Evolutionary conservation across 2,329 filamentous ascomycete species (phyloP).

Genomic region (Pestalotiopsis sp.): DNA sequence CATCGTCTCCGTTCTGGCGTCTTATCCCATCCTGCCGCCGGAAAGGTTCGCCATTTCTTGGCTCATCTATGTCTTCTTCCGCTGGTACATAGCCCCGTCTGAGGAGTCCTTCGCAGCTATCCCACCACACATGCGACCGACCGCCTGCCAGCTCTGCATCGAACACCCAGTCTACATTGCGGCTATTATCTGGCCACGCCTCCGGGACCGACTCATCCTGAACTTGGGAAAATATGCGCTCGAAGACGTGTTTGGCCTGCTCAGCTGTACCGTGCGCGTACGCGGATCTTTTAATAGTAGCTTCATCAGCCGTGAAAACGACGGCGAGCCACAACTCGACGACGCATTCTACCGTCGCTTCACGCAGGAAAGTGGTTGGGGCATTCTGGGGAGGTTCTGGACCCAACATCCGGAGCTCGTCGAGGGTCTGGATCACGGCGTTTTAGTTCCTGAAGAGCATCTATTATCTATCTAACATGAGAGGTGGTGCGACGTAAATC

Average conservation of each 20-base stretch:
- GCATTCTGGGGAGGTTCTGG: conserved; percentile 2
- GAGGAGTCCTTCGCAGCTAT: neutral
- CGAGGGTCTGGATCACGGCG: neutral
- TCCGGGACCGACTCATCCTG: neutral
- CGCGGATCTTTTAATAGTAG: neutral
- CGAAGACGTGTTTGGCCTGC: neutral
- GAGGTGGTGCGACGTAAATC: neutral
- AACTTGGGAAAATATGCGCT: neutral
- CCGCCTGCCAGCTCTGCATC: neutral
- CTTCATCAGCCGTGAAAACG: conserved; percentile 5
- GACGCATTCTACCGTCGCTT: neutral
- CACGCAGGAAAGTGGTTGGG: neutral
- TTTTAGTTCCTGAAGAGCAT: neutral
- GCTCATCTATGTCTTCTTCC: conserved; percentile 1
- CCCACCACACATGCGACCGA: conserved; percentile 1
- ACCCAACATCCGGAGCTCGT: conserved; percentile 1
- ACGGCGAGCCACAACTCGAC: conserved; percentile 3
- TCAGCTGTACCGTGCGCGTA: neutral
- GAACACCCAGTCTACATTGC: neutral
- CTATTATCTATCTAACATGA: neutral
- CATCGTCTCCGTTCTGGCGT: neutral
- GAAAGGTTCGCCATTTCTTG: conserved; percentile 2
- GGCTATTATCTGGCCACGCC: neutral
- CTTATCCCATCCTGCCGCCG: neutral
- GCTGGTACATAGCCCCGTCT: conserved; percentile 2